Evolutionary conservation across 208 protist species (phyloP), one percentile per base, ranked within the genome.

Genomic region (Lotmaria passim): DNA sequence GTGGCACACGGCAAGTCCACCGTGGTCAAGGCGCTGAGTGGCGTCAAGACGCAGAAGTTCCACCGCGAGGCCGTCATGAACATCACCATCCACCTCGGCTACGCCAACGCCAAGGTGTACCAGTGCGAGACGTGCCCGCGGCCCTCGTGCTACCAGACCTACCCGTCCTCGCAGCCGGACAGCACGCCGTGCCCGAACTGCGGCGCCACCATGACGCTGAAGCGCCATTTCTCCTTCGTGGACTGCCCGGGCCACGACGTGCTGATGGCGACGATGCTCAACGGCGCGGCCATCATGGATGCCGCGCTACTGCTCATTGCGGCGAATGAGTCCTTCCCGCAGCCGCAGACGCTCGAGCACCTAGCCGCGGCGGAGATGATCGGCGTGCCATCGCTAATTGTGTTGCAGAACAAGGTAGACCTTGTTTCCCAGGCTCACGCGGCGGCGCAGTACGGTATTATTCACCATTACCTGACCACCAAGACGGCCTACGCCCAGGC

Each of bases 221-320:
- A 81, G 58, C 82, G 97, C 39, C 98, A 99, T 81, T 98, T 99
- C 50, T 99, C 98, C 41, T 99, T 99, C 84, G 98, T 99, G 23
- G 98, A 99, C 89, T 99, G 98, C 85, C 98, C 98, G 43, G 98
- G 97, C 59, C 99, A 99, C 91, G 99, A 99, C 90, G 98, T 99
- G 84, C 97, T 99, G 46, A 99, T 99, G 99, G 98, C 99, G 26
- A 99, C 99, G 50, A 99, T 99, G 99, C 94, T 99, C 38, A 99
- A 99, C 96, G 99, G 98, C 65, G 99, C 99, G 23, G 98, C 99
- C 69, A 99, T 99, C 75, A 99, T 99, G 99, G 99, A 99, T 79
- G 99, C 98, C 19, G 99, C 99, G 11, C 78, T 99, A 36, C 89
- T 99, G 33, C 93, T 99, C 14, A 99, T 99, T 77, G 99, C 98